A percentile compares a stretch with the other conserved stretches of the same genome.
These are phyloP conservation scores for Tulasnella sp. DNA, from an alignment of 768 basidiomycete species.

Conservation along the genomic window DNA sequence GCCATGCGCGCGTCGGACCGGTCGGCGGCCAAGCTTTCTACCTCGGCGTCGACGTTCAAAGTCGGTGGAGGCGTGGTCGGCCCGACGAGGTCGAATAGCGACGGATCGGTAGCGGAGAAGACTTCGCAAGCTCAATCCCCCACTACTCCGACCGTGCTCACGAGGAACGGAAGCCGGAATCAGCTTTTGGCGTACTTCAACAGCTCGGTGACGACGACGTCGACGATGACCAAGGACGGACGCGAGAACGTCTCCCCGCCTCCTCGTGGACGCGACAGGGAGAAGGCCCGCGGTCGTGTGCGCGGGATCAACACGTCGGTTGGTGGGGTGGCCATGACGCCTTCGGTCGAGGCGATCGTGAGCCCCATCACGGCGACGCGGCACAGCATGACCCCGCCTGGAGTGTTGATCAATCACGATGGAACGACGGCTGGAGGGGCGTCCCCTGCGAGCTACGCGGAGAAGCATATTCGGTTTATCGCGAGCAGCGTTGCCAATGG, in stretches of 20 bases:
- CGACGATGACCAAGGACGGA: not conserved
- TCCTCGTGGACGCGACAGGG: not conserved
- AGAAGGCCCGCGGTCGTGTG: not conserved
- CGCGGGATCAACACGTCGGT: not conserved
- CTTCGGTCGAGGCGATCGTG: slow-evolving; percentile 8
- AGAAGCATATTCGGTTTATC: slow-evolving; percentile 13
- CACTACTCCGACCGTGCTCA: not conserved
- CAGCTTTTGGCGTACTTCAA: not conserved
- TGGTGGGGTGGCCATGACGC: not conserved
- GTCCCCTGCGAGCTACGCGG: slow-evolving; percentile 3
- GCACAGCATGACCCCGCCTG: not conserved
- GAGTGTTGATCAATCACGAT: not conserved
- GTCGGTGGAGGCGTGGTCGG: not conserved
- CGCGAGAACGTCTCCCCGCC: not conserved
- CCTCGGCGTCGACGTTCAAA: not conserved
- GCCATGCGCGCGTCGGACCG: not conserved
- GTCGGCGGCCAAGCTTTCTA: not conserved
- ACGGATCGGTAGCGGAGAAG: not conserved
- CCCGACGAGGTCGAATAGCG: slow-evolving; percentile 3
- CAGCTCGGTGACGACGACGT: not conserved
- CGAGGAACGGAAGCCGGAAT: not conserved
- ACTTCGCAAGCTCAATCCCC: not conserved
- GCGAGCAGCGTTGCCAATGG: not conserved
- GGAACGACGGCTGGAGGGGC: not conserved
- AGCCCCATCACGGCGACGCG: slow-evolving; percentile 2